Conservation (phyloP, 2,329 filamentous ascomycete genomes). For the Pseudohalonectria lignicola region DNA sequence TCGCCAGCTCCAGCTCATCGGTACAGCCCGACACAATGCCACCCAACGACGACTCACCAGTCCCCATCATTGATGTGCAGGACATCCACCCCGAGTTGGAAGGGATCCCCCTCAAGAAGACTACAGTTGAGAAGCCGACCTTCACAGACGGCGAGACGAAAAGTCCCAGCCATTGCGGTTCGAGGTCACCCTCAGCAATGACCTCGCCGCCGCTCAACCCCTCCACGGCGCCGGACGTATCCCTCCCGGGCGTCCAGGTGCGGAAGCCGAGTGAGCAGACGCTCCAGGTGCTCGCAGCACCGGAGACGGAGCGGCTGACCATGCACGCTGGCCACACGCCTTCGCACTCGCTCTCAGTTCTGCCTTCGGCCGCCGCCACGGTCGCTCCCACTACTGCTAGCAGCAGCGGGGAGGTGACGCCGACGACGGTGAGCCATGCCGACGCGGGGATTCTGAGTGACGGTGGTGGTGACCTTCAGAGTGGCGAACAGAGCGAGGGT, state of each 20-base stretch:
- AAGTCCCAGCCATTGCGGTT: conserved; percentile 14
- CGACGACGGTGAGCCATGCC: conserved; percentile 13
- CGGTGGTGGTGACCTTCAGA: neutral
- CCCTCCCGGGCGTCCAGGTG: conserved; percentile 6
- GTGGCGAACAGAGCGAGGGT: conserved; percentile 1
- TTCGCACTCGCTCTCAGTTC: conserved; percentile 43
- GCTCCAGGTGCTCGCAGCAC: conserved; percentile 32
- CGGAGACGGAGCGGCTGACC: conserved; percentile 39
- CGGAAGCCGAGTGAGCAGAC: conserved; percentile 24
- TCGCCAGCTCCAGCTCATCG: too few species aligned
- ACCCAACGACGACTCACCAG: conserved; percentile 16
- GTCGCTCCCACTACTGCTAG: conserved; percentile 24
- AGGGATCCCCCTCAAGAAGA: conserved; percentile 44
- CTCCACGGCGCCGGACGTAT: conserved; percentile 7
- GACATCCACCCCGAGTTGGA: conserved; percentile 49
- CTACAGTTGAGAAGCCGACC: conserved; percentile 39
- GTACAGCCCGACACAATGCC: conserved; percentile 1
- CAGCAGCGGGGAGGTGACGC: conserved; percentile 28
- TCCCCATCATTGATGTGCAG: conserved; percentile 44
- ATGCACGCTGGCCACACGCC: conserved; percentile 56
- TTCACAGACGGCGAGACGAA: conserved; percentile 28
- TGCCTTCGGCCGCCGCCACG: conserved; percentile 32
- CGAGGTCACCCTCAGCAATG: conserved; percentile 16
- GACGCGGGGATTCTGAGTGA: conserved; percentile 7
- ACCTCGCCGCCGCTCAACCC: conserved; percentile 9